Evolutionary conservation across 2,329 filamentous ascomycete species (phyloP).

Genomic region (Alternaria tenuissima): DNA sequence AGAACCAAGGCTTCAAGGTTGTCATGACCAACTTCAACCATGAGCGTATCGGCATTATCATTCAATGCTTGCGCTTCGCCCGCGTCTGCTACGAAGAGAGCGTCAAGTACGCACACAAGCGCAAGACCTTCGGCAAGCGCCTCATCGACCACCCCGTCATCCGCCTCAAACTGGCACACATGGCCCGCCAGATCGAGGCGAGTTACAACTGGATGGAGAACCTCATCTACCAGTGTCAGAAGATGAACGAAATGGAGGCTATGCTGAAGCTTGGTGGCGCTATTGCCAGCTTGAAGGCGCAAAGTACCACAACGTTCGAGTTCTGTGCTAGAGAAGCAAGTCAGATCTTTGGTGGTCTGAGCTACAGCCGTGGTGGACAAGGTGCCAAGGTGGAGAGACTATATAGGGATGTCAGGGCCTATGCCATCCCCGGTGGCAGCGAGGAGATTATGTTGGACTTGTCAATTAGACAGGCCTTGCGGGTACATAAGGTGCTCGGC

Average conservation of each 20-base stretch:
- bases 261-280: constrained; percentile 95
- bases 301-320: constrained; percentile 93
- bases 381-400: constrained; percentile 94
- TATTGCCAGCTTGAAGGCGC: constrained; percentile 93
- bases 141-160: constrained; percentile 98
- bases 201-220: constrained; percentile 98
- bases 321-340: constrained; percentile 96
- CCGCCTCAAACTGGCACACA: constrained; percentile 95
- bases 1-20: constrained; percentile 97
- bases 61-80: constrained; percentile 93
- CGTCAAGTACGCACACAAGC: constrained; percentile 97
- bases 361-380: constrained; percentile 91
- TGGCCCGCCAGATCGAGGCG: constrained; percentile 97
- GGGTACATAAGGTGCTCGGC: constrained; percentile 87
- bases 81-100: constrained; percentile 97
- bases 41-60: constrained; percentile 98
- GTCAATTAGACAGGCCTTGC: constrained; percentile 88
- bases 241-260: constrained; percentile 93
- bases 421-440: constrained; percentile 90
- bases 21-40: constrained; percentile 99
- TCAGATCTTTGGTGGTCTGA: constrained; percentile 96
- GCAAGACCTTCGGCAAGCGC: constrained; percentile 93
- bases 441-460: constrained; percentile 99
- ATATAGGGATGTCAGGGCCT: constrained; percentile 93
- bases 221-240: constrained; percentile 88